These are phyloP conservation scores for Leishmania tarentolae DNA, from an alignment of 208 protist genomes.

Conservation along the genomic window DNA sequence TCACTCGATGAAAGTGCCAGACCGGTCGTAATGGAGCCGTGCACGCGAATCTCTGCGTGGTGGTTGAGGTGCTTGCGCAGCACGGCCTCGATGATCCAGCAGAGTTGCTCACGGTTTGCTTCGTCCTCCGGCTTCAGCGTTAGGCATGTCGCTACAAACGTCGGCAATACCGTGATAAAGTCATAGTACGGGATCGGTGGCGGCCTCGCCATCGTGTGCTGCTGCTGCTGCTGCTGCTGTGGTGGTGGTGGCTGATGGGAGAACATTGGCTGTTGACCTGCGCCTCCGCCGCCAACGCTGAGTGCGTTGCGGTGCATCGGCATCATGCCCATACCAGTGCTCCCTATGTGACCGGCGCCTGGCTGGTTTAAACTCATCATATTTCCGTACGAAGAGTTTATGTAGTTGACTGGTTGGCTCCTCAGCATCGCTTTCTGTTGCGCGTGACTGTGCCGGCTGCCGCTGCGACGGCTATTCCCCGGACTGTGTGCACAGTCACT, in stretches of 20 bases:
- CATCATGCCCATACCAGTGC: conserved; percentile 8
- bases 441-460: neutral
- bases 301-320: conserved; percentile 5
- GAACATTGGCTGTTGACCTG: neutral
- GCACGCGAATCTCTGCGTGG: conserved; percentile 58
- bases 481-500: conserved; percentile 8
- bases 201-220: neutral
- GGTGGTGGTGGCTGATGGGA: conserved; percentile 1
- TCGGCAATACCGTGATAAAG: conserved; percentile 58
- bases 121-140: conserved; percentile 45
- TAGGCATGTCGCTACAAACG: conserved; percentile 71
- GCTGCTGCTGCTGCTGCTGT: conserved; percentile 12
- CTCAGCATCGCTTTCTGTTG: neutral
- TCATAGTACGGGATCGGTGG: conserved; percentile 44
- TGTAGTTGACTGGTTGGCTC: conserved; percentile 6
- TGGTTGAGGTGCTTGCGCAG: conserved; percentile 36
- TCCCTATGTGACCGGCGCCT: neutral
- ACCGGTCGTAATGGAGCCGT: conserved; percentile 78
- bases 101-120: conserved; percentile 57
- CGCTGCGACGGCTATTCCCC: neutral
- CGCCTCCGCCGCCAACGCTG: neutral
- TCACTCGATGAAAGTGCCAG: conserved; percentile 81
- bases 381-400: neutral
- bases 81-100: conserved; percentile 61
- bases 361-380: neutral